Percentiles rank a stretch among this genome's conserved stretches.
Evolutionary conservation across 371 early-diverging fungal genomes (phyloP).

Genomic region (Zychaea mexicana): DNA sequence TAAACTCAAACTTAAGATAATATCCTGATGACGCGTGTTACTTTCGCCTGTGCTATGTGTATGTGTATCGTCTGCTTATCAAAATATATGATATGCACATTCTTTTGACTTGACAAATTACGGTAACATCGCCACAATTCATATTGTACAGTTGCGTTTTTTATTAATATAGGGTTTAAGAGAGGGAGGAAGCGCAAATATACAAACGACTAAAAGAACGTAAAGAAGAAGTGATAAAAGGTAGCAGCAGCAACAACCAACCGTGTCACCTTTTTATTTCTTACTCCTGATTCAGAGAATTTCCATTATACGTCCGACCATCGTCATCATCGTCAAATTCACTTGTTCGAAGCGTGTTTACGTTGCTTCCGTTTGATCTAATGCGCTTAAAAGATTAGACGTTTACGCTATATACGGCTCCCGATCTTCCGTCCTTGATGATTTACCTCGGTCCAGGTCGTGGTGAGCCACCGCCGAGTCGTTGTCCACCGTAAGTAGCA

Average conservation of each 20-base stretch:
- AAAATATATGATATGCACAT: too few species aligned
- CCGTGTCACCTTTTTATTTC: neutral
- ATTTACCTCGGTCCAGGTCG: constrained; percentile 10
- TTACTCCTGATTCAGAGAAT: constrained; percentile 53
- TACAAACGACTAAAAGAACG: too few species aligned
- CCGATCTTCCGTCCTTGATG: neutral
- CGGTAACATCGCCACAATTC: too few species aligned
- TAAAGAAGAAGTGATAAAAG: too few species aligned
- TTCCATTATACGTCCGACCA: constrained; percentile 45
- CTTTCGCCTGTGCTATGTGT: too few species aligned
- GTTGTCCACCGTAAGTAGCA: neutral
- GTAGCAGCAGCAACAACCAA: neutral
- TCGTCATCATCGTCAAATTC: constrained; percentile 22
- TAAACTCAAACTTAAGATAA: too few species aligned
- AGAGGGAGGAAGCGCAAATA: too few species aligned
- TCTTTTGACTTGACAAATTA: too few species aligned
- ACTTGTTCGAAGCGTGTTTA: constrained; percentile 29
- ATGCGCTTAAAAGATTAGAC: neutral
- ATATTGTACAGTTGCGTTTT: too few species aligned
- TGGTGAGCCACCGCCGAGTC: constrained; percentile 12
- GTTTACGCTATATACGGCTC: neutral
- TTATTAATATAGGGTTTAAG: too few species aligned
- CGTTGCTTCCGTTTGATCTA: constrained; percentile 9
- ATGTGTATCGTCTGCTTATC: too few species aligned
- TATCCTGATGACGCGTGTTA: too few species aligned